Evolutionary conservation across 2,329 filamentous ascomycete species (phyloP), one percentile per base, ranked within the genome.

Genomic region (Colletotrichum melonis): DNA sequence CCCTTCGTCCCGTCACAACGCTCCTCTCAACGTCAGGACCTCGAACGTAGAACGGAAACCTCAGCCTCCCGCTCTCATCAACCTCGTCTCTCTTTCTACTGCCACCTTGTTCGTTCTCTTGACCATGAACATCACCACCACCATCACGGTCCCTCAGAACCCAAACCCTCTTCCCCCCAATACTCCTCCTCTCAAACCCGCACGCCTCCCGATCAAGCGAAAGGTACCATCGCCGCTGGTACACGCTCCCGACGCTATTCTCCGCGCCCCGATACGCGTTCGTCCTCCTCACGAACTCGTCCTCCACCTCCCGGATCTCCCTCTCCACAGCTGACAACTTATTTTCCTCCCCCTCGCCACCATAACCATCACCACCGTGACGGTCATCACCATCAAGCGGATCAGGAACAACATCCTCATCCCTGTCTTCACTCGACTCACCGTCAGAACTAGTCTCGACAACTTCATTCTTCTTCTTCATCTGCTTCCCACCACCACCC

Each of bases 151-250:
- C n/a, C 35, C 9, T 35, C 3, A n/a, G n/a, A 24, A 42, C 42
- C 63, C 63, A 66, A 2, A 52, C 46, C 11, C 46, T 57, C 11
- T 58, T 59, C 1, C 54, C 52, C 30, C 72, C 19, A 19, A 64
- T 68, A 73, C 75, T 79, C 63, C 78, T 78, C 26, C 78, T 79
- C 77, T 81, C 79, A 68, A 94, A 92, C 5, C 92, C 92, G 63
- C 88, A 90, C 5, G 85, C 87, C 30, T 78, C 79, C 14, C 90
- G 85, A 77, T 94, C 92, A 1, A 94, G 83, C 12, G 88, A 88
- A 22, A 93, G 77, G 72, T 89, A 93, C 92, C 92, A 94, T 55
- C 86, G 85, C 5, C 92, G 86, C 79, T 94, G 92, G 76, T 94
- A 88, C 4, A 94, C 84, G 49, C 91, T 93, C 6, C 88, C 90